Evolutionary conservation across 768 basidiomycete species (phyloP).

Genomic region (Zangia roseola): DNA sequence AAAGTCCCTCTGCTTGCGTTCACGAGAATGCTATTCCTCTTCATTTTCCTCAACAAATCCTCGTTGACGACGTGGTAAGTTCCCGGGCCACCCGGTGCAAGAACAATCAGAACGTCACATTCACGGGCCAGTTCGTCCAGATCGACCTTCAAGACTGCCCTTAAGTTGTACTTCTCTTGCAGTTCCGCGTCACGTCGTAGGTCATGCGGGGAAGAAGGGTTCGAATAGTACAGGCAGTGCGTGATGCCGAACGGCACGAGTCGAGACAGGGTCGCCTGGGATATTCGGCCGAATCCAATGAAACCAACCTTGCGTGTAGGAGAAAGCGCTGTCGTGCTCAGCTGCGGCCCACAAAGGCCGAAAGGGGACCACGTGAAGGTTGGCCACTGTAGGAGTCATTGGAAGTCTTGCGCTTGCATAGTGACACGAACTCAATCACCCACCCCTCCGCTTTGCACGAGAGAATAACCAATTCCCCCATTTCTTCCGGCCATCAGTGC

Average conservation of each 20-base stretch:
- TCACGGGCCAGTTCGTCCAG: constrained; percentile 68
- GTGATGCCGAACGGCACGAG: constrained; percentile 83
- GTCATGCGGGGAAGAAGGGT: constrained; percentile 49
- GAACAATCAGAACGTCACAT: constrained; percentile 83
- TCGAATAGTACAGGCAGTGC: constrained; percentile 64
- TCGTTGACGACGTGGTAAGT: constrained; percentile 77
- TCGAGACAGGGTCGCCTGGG: constrained; percentile 77
- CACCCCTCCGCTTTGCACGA: constrained; percentile 73
- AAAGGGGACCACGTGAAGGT: constrained; percentile 78
- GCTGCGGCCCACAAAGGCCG: constrained; percentile 78
- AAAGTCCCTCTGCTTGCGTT: constrained; percentile 85
- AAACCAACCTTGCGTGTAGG: constrained; percentile 77
- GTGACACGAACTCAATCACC: constrained; percentile 17
- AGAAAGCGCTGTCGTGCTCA: constrained; percentile 51
- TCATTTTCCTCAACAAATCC: constrained; percentile 79
- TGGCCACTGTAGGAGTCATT: constrained; percentile 63
- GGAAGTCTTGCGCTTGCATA: not conserved
- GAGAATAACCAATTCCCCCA: constrained; percentile 54
- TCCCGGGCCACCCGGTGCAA: constrained; percentile 69
- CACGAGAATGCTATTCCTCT: constrained; percentile 75
- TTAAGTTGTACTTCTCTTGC: constrained; percentile 36
- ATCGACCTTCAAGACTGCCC: constrained; percentile 52
- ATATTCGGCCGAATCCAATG: constrained; percentile 93
- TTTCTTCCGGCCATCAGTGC: constrained; percentile 92
- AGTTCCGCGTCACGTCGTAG: constrained; percentile 37